phyloP scores from a whole-genome alignment of 2,329 filamentous ascomycete species.

The Fusarium oligoseptatum region DNA sequence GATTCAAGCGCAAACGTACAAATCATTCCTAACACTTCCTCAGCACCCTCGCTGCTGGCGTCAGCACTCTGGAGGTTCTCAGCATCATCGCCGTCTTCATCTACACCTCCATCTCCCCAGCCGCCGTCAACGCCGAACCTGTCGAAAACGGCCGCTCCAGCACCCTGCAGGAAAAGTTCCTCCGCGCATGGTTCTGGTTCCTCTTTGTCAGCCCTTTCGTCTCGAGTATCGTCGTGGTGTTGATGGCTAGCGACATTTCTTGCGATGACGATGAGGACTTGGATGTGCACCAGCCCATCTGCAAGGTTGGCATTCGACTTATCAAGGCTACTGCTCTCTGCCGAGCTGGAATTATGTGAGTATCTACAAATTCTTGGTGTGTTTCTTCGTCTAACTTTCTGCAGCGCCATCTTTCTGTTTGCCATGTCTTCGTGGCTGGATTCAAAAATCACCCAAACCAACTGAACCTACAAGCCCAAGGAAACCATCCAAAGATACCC shows the following conservation, averaged over 20 bases:
- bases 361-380: neutral
- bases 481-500: neutral
- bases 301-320: conserved; percentile 30
- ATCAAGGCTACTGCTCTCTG: conserved; percentile 37
- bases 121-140: conserved; percentile 1
- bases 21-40: neutral
- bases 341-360: conserved; percentile 34
- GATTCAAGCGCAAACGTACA: neutral
- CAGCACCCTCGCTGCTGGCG: conserved; percentile 21
- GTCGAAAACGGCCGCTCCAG: neutral
- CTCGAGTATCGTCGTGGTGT: conserved; percentile 22
- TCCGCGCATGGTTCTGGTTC: conserved; percentile 35
- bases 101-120: conserved; percentile 19
- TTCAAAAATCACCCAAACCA: conserved; percentile 1
- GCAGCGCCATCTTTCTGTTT: conserved; percentile 33
- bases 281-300: conserved; percentile 32
- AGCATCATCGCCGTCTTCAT: conserved; percentile 33
- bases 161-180: conserved; percentile 21
- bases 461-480: neutral
- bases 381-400: neutral
- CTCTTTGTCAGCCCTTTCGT: conserved; percentile 28
- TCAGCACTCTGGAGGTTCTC: conserved; percentile 36
- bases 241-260: conserved; percentile 36
- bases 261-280: conserved; percentile 26
- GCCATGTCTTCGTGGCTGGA: conserved; percentile 35